Evolutionary conservation across 148 eudicot genomes (phyloP).

Genomic region (Vaccinium vitisidaea): DNA sequence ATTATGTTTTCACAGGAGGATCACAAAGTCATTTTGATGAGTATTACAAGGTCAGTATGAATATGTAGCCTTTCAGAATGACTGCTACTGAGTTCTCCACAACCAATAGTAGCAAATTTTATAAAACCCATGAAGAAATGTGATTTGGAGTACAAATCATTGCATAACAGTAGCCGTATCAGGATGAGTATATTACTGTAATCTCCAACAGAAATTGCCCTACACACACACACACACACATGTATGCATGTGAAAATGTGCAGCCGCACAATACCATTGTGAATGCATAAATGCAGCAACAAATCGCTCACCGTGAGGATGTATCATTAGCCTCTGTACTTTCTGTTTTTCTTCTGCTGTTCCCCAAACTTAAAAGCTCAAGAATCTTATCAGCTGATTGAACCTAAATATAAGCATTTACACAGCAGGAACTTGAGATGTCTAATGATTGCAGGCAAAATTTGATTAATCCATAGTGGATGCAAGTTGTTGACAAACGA

Average conservation of each 20-base stretch:
- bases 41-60: not conserved
- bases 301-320: constrained; percentile 71
- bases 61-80: not conserved
- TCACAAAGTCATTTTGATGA: not conserved
- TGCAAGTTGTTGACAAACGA: not conserved
- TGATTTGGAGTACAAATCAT: not conserved
- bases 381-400: constrained; percentile 81
- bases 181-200: not conserved
- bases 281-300: constrained; percentile 2
- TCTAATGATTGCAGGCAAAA: not conserved
- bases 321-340: constrained; percentile 78
- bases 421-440: constrained; percentile 5
- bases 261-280: not conserved
- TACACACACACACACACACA: not conserved
- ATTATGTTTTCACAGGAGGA: not conserved
- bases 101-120: not conserved
- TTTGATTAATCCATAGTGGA: not conserved
- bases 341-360: constrained; percentile 85
- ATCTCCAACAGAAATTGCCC: not conserved
- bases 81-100: not conserved
- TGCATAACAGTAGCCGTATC: not conserved
- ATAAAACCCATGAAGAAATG: not conserved
- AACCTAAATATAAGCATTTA: constrained; percentile 47
- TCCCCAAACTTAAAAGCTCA: constrained; percentile 79
- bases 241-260: not conserved